Percentiles rank a stretch among this genome's conserved stretches.
Conservation (phyloP, 176 grass and related monocot species). For the Puccinellia tenuiflora region DNA sequence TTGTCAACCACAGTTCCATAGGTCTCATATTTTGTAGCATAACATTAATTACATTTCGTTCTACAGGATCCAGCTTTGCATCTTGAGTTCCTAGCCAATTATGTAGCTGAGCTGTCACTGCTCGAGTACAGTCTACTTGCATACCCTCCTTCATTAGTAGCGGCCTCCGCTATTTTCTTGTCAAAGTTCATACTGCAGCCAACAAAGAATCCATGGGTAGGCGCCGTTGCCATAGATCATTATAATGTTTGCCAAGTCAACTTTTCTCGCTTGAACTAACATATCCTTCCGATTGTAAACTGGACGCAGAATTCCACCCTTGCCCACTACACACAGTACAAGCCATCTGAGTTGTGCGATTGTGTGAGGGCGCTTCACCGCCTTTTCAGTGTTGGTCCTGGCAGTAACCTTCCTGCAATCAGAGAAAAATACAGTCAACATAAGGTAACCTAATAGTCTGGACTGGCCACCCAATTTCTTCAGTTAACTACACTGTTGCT, state of each 20-base stretch:
- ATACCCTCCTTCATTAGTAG: conserved; percentile 74
- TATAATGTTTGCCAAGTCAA: neutral
- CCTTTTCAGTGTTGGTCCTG: conserved; percentile 57
- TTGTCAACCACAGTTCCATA: neutral
- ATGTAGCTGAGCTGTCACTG: conserved; percentile 82
- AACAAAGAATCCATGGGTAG: conserved; percentile 79
- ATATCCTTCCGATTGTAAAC: neutral
- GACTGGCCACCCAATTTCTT: neutral
- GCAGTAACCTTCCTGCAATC: conserved; percentile 86
- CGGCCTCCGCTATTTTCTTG: conserved; percentile 83
- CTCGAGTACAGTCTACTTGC: conserved; percentile 83
- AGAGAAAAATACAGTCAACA: conserved; percentile 99
- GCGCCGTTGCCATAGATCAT: neutral
- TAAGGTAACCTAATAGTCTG: conserved; percentile 45
- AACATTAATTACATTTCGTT: conserved; percentile 13
- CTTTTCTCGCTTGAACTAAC: conserved; percentile 20
- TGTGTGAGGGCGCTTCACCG: conserved; percentile 66
- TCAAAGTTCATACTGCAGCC: conserved; percentile 88
- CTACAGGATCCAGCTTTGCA: conserved; percentile 67
- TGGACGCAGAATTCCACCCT: conserved; percentile 75
- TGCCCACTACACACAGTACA: conserved; percentile 79
- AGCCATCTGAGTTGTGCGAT: conserved; percentile 54
- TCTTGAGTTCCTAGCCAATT: conserved; percentile 85
- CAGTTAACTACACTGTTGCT: neutral
- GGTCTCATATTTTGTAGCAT: neutral